Evolutionary conservation across 2,329 filamentous ascomycete genomes (phyloP), one percentile per base, ranked within the genome.

Genomic region (Hypoxylon sp.): DNA sequence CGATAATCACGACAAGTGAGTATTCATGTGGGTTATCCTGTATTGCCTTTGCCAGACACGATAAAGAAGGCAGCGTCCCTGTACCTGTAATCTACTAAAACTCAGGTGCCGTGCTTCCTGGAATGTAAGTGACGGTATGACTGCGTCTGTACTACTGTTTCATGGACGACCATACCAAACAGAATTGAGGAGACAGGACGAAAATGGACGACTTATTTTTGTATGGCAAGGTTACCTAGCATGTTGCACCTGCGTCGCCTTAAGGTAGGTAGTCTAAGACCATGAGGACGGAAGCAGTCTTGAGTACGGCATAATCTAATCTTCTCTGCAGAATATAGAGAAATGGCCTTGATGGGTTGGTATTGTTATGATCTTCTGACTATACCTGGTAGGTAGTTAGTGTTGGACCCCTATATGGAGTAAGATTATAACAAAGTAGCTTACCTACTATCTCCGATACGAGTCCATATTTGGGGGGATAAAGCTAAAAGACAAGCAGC

Each of bases 71-170:
- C n/a, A 22, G 26, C 26, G 37, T 31, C n/a, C 42, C 44, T 52
- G 13, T 57, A 51, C 42, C 44, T 52, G 13, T 57, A 51, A 35
- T 54, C 62, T 55, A 24, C 31, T 42, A 17, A 22, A n/a, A 48
- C 52, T 17, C 29, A 47, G 51, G 37, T 65, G 55, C 31, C 46
- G 55, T 65, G 39, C 50, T 24, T 52, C 33, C 8, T 57, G 29
- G 24, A 11, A 62, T 37, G 46, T 50, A 19, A 51, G 19, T 3
- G 17, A 63, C 11, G 60, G 70, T 68, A 65, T 47, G 65, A 71
- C 65, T 46, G 50, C 57, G 56, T 47, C 11, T 63, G 70, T 72
- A 29, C 48, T 33, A 66, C 68, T n/a, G 68, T 71, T 72, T 72
- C 66, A 64, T 71, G 48, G 44, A 62, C 37, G 44, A 60, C 58